Conservation (phyloP, 805 yeast genomes). For the Starmerella vaccinii region DNA sequence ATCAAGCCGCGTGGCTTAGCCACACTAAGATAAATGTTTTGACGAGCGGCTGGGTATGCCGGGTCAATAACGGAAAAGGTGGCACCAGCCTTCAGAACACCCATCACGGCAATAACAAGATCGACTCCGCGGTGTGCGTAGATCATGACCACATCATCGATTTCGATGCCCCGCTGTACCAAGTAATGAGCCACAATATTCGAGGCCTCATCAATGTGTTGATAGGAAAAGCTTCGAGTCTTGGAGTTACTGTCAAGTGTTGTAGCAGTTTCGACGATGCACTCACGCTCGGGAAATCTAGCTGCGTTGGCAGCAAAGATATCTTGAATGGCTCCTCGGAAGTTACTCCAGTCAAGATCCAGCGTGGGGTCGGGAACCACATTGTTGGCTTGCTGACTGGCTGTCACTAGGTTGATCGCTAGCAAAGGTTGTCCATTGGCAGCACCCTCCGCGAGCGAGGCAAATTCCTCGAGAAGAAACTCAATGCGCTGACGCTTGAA, state of each 20-base stretch:
- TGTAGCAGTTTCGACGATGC: slow-evolving; percentile 86
- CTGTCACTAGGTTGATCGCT: slow-evolving; percentile 56
- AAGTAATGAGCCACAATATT: slow-evolving; percentile 87
- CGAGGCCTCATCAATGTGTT: slow-evolving; percentile 84
- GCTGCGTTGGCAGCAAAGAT: slow-evolving; percentile 82
- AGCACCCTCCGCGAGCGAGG: slow-evolving; percentile 17
- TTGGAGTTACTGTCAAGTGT: slow-evolving; percentile 35
- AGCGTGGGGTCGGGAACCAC: slow-evolving; percentile 78
- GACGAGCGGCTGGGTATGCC: slow-evolving; percentile 97
- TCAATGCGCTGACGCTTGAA: slow-evolving; percentile 60
- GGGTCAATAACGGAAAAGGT: slow-evolving; percentile 98
- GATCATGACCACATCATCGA: slow-evolving; percentile 95
- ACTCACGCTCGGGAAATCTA: slow-evolving; percentile 70
- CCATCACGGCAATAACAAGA: slow-evolving; percentile 92
- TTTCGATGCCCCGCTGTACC: slow-evolving; percentile 64
- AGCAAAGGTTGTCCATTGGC: slow-evolving; percentile 41
- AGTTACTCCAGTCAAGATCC: slow-evolving; percentile 82
- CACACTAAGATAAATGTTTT: slow-evolving; percentile 81
- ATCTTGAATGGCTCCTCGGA: slow-evolving; percentile 93
- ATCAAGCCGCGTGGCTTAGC: slow-evolving; percentile 89
- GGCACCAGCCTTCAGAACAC: slow-evolving; percentile 96
- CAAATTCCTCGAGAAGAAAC: slow-evolving; percentile 64
- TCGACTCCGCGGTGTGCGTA: slow-evolving; percentile 97
- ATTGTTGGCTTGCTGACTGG: slow-evolving; percentile 39
- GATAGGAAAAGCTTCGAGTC: slow-evolving; percentile 69